Base-by-base conservation (phyloP, 441 rosid species). In the Adansonia rubrostipa region DNA sequence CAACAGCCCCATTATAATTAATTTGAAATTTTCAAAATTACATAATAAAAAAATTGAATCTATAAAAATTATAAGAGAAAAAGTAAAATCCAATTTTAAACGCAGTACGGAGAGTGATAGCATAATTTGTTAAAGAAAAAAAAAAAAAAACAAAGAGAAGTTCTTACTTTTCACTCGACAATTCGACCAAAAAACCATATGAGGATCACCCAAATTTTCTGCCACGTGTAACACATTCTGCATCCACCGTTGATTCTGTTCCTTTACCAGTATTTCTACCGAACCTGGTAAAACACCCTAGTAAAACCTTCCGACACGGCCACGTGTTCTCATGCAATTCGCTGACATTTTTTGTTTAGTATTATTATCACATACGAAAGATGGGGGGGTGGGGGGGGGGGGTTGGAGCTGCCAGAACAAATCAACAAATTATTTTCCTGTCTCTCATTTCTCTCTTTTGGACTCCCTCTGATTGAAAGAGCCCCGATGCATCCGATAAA, bases 401-500 rank as follows among this genome's bases (percentile, higher is more conserved):
- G 1, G 33, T n/a, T n/a, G 36, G 0, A 4, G 3, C 0, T 3
- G 1, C 2, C 3, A 48, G 0, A 48, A 48, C 10, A 63, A 63
- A 33, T 4, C 47, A 33, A 63, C 68, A 14, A 6, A 5, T 15
- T 9, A 7, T 7, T 20, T 17, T 17, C 2, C 15, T 11, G 4
- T 48, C 0, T 47, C 8, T 20, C 0, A 0, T 24, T 68, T 69
- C 40, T 24, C 19, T 24, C 42, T 22, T 1, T n/a, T 24, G 13
- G 14, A 24, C 45, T 20, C 24, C 15, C 58, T 9, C 44, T 17
- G 72, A 69, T 22, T 24, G 58, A 48, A 48, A 22, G 24, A 0
- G 62, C 28, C 62, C 81, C 45, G 73, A 90, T 90, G 97, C 95
- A 89, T 64, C 87, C 86, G 28, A 17, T 92, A 57, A 90, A 88